Evolutionary conservation across 305 asterid species (phyloP).

Genomic region (Plantago coronopus): DNA sequence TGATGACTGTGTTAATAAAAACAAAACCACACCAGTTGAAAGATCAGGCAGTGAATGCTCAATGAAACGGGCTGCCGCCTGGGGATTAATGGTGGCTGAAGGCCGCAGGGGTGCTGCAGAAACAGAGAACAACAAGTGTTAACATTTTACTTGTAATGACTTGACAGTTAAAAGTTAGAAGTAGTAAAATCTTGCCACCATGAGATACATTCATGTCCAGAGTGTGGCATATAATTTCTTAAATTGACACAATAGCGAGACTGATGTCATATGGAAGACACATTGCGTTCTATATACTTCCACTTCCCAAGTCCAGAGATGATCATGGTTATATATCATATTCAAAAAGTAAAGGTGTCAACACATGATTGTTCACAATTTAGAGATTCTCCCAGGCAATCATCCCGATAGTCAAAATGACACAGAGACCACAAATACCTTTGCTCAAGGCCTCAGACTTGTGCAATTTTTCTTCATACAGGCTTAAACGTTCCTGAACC

Average conservation of each 20-base stretch:
- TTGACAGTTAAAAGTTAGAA: constrained; percentile 8
- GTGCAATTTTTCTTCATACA: constrained; percentile 78
- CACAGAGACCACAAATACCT: constrained; percentile 42
- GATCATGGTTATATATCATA: constrained; percentile 1
- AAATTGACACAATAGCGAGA: not conserved
- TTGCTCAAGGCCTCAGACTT: constrained; percentile 54
- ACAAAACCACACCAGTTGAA: constrained; percentile 50
- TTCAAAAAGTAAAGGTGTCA: not conserved
- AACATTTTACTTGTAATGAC: not conserved
- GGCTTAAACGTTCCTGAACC: constrained; percentile 68
- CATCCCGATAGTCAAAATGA: not conserved
- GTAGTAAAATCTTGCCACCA: not conserved
- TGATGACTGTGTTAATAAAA: constrained; percentile 2
- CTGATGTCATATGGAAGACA: not conserved
- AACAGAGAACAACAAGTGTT: constrained; percentile 17
- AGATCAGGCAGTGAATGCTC: constrained; percentile 94
- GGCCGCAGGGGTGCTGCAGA: constrained; percentile 78
- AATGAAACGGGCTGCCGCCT: constrained; percentile 82
- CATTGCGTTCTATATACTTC: not conserved
- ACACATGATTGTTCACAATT: not conserved
- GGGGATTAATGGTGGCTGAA: constrained; percentile 63
- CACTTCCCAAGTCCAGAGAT: not conserved
- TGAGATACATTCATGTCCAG: not conserved
- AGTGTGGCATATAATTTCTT: too few species aligned
- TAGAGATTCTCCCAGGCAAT: not conserved